Conservation (phyloP, 768 basidiomycete genomes). For the Psilocybe azurescens region DNA sequence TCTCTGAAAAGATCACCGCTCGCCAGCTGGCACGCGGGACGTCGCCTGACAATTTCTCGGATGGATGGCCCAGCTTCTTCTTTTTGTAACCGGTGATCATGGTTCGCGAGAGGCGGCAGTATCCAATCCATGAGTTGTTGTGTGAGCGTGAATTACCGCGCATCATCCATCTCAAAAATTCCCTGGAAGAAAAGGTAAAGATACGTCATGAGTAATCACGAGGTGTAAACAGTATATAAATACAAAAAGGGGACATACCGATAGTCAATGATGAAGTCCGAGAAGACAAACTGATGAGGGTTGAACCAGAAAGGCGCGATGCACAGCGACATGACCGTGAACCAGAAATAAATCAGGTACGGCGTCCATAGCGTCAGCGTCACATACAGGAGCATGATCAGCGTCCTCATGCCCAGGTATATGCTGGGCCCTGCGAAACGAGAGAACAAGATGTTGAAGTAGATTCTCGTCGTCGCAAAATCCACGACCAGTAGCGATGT, state of each 20-base stretch:
- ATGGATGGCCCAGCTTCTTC: slow-evolving; percentile 95
- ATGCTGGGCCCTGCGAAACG: slow-evolving; percentile 99
- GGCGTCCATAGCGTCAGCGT: slow-evolving; percentile 92
- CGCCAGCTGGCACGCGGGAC: slow-evolving; percentile 94
- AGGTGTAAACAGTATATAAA: slow-evolving; percentile 7
- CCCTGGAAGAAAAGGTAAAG: slow-evolving; percentile 51
- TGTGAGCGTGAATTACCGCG: slow-evolving; percentile 97
- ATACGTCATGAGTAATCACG: slow-evolving; percentile 1
- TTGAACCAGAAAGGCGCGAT: slow-evolving; percentile 98
- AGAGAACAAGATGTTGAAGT: slow-evolving; percentile 95
- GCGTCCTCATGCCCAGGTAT: slow-evolving; percentile 93
- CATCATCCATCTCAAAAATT: slow-evolving; percentile 99
- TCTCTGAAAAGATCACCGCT: slow-evolving; percentile 86
- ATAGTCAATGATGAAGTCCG: slow-evolving; percentile 97
- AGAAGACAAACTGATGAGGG: slow-evolving; percentile 98
- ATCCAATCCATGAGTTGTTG: slow-evolving; percentile 98
- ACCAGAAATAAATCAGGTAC: slow-evolving; percentile 97
- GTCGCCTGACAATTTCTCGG: slow-evolving; percentile 95
- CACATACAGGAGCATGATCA: slow-evolving; percentile 93
- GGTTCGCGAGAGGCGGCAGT: slow-evolving; percentile 96
- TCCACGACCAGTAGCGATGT: slow-evolving; percentile 98
- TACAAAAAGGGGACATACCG: slow-evolving; percentile 50
- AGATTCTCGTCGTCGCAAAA: slow-evolving; percentile 97
- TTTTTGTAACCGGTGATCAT: slow-evolving; percentile 99
- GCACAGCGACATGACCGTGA: slow-evolving; percentile 91